Evolutionary conservation across 371 early-diverging fungal genomes (phyloP).

Genomic region (Rhizopus sp.): DNA sequence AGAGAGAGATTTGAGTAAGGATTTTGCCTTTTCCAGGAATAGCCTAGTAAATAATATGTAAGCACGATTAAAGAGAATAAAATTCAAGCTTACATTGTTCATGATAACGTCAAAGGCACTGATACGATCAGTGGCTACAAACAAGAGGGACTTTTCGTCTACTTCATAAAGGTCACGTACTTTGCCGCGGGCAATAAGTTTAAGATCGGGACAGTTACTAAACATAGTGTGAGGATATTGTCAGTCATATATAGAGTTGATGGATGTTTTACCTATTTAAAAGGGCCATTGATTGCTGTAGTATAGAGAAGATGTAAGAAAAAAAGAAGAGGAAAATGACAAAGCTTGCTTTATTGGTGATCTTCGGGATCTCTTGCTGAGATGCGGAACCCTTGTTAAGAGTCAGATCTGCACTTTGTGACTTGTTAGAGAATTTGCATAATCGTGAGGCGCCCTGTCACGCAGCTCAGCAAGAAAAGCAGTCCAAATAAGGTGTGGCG

Average conservation of each 20-base stretch:
- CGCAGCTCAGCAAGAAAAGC: too few relatives aligned
- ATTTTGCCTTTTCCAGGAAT: slow-evolving; percentile 96
- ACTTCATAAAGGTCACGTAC: slow-evolving; percentile 96
- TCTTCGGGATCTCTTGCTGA: slow-evolving; percentile 6
- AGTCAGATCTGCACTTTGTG: slow-evolving; percentile 8
- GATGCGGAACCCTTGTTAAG: slow-evolving; percentile 7
- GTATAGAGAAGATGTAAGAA: slow-evolving; percentile 6
- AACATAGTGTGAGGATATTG: slow-evolving; percentile 4
- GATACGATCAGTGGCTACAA: slow-evolving; percentile 97
- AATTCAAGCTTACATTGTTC: slow-evolving; percentile 79
- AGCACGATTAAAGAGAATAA: not conserved
- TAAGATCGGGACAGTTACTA: slow-evolving; percentile 87
- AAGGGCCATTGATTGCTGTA: slow-evolving; percentile 17
- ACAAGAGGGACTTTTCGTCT: slow-evolving; percentile 82
- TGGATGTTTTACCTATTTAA: slow-evolving; percentile 21
- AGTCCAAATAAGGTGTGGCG: too few relatives aligned
- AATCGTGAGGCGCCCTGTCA: too few relatives aligned
- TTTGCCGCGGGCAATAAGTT: slow-evolving; percentile 94
- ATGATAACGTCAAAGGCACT: slow-evolving; percentile 98
- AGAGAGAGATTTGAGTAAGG: slow-evolving; percentile 88
- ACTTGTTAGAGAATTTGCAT: not conserved
- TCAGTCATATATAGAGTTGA: not conserved
- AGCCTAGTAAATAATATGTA: slow-evolving; percentile 53
- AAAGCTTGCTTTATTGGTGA: not conserved
- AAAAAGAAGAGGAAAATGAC: slow-evolving; percentile 3